A percentile compares a stretch with the other conserved stretches of the same genome.
These are phyloP conservation scores for Gnaphalium uliginosum DNA, from an alignment of 129 eudicot genomes.

Conservation along the genomic window DNA sequence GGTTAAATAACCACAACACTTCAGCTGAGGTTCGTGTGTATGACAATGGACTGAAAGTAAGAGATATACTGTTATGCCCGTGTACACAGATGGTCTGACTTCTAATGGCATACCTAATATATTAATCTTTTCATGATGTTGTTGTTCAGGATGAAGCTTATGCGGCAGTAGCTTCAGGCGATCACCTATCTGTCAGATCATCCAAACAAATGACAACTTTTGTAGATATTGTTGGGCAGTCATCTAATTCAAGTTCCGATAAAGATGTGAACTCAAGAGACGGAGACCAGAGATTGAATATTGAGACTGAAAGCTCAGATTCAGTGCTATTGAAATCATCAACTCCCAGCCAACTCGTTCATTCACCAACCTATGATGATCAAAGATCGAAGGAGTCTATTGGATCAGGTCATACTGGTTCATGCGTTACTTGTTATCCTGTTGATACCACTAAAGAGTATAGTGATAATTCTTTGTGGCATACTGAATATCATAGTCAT, in stretches of 20 bases:
- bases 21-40: slow-evolving; percentile 35
- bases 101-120: slow-evolving; percentile 7
- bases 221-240: slow-evolving; percentile 71
- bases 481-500: slow-evolving; percentile 36
- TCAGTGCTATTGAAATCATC: slow-evolving; percentile 29
- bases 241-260: slow-evolving; percentile 37
- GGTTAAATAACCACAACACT: slow-evolving; percentile 19
- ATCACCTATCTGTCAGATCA: slow-evolving; percentile 33
- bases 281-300: slow-evolving; percentile 35
- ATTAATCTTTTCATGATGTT: slow-evolving; percentile 1
- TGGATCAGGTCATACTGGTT: slow-evolving; percentile 26
- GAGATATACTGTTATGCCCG: slow-evolving; percentile 23
- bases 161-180: slow-evolving; percentile 31
- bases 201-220: slow-evolving; percentile 57
- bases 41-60: slow-evolving; percentile 49
- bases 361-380: slow-evolving; percentile 36
- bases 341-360: slow-evolving; percentile 38
- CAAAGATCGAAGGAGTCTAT: slow-evolving; percentile 36
- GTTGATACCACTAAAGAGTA: slow-evolving; percentile 33
- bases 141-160: slow-evolving; percentile 48
- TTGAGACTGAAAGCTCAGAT: slow-evolving; percentile 36
- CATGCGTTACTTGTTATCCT: slow-evolving; percentile 39
- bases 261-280: slow-evolving; percentile 48
- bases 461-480: slow-evolving; percentile 31
- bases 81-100: slow-evolving; percentile 5